Evolutionary conservation across 2,329 filamentous ascomycete species (phyloP), one percentile per base, ranked within the genome.

Genomic region (Chaetomiaceae sp.): DNA sequence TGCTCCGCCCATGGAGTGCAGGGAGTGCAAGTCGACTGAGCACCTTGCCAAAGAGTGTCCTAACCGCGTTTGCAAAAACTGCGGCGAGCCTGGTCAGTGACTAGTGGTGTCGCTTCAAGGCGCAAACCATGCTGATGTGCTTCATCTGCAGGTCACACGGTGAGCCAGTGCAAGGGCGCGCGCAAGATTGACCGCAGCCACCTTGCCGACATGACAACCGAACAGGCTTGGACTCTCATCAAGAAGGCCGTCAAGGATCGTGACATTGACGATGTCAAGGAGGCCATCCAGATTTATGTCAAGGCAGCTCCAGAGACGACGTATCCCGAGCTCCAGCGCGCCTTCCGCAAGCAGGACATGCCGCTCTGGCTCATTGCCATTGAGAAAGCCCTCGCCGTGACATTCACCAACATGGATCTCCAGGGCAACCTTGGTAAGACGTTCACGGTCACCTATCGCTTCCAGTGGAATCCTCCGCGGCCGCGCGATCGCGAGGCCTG

Each of bases 321-420:
- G 0, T 83, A 84, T 54, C 55, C 66, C 7, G 69, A 82, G 15
- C 69, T 88, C 6, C 83, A 88, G 67, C 57, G 69, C 26, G 70
- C 71, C 1, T 74, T 88, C 60, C 78, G 83, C 6, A 56, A 63
- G 2, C 67, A 77, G 34, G 60, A 68, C 0, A 70, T 84, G 48
- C 64, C 65, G 3, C 65, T 84, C 12, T 83, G 74, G 65, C 65
- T 88, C 43, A 83, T 87, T 53, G 79, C 78, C 6, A 63, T 77
- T 6, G 76, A 85, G 68, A 75, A 77, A 53, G 65, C 75, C 6
- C 62, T 84, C 24, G 60, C 71, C 0, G 59, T 66, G 1, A 78
- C 79, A 5, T 74, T 81, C 54, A 85, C 80, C 50, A 83, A 84
- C 64, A 84, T 87, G 78, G 82, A 87, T 53, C 67, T 86, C 1